Conservation (phyloP, 371 early-diverging fungal genomes). For the Rozella allomycis region DNA sequence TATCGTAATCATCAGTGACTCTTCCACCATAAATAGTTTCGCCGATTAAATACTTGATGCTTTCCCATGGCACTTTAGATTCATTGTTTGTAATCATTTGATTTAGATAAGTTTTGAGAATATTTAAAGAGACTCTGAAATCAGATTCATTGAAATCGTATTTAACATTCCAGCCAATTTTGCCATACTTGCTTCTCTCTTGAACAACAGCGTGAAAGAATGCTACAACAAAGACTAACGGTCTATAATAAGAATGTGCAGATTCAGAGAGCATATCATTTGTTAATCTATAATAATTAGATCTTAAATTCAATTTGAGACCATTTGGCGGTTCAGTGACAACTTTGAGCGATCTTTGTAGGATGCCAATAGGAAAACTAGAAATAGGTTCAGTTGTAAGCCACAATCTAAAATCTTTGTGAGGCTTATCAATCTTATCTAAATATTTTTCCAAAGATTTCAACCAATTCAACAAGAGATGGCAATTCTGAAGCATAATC, state of each 20-base stretch:
- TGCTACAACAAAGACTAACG: slow-evolving; percentile 27
- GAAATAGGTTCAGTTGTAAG: slow-evolving; percentile 34
- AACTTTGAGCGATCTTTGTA: slow-evolving; percentile 35
- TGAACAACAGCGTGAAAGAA: slow-evolving; percentile 41
- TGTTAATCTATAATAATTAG: slow-evolving; percentile 23
- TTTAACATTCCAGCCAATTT: slow-evolving; percentile 36
- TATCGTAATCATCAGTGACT: slow-evolving; percentile 38
- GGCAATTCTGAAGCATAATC: slow-evolving; percentile 40
- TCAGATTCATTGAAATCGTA: slow-evolving; percentile 40
- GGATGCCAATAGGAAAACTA: slow-evolving; percentile 30
- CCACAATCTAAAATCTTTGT: slow-evolving; percentile 33
- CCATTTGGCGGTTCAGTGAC: slow-evolving; percentile 41
- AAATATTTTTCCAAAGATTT: slow-evolving; percentile 28
- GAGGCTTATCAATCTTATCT: slow-evolving; percentile 35
- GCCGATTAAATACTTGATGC: slow-evolving; percentile 30
- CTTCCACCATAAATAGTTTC: slow-evolving; percentile 38
- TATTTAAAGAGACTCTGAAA: slow-evolving; percentile 23
- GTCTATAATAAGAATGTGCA: slow-evolving; percentile 19
- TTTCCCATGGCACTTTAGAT: slow-evolving; percentile 34
- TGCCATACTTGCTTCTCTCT: slow-evolving; percentile 35
- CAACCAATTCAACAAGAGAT: slow-evolving; percentile 29
- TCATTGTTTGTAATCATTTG: slow-evolving; percentile 9
- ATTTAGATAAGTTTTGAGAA: slow-evolving; percentile 27
- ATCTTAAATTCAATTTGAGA: slow-evolving; percentile 29
- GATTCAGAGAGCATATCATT: slow-evolving; percentile 20